Conservation (phyloP, 1,284 basidiomycete species). For the Papiliotrema terrestris region DNA sequence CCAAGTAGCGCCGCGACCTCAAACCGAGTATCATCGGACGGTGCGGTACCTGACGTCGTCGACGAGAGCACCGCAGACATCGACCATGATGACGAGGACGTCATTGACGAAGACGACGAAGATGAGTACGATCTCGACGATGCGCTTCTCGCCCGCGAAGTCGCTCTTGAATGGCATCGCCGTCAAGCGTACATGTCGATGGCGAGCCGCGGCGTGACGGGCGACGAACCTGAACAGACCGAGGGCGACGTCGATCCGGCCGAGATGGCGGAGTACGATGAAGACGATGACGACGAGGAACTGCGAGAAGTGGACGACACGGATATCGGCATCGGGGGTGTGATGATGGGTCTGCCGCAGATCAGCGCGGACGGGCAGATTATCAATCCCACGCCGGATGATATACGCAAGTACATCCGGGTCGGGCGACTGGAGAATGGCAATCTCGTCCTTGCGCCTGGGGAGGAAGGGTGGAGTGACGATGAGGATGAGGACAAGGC, state of each 20-base stretch:
- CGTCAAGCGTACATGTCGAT: constrained; percentile 25
- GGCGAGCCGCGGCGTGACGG: background rate
- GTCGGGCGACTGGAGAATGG: constrained; percentile 47
- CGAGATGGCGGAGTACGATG: background rate
- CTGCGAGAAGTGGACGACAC: constrained; percentile 2
- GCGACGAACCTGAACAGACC: constrained; percentile 21
- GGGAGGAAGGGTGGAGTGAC: constrained; percentile 28
- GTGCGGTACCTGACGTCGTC: background rate
- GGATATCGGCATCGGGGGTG: constrained; percentile 13
- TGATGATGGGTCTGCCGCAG: constrained; percentile 38
- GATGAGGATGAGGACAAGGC: constrained; percentile 26
- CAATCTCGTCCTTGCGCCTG: constrained; percentile 44
- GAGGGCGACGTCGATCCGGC: constrained; percentile 4
- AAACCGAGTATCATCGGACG: background rate
- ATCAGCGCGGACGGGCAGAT: constrained; percentile 22
- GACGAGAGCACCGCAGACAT: background rate
- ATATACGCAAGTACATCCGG: constrained; percentile 38
- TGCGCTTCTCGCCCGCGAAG: constrained; percentile 39
- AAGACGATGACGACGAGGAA: constrained; percentile 7
- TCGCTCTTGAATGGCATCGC: constrained; percentile 42
- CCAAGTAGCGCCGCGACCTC: background rate
- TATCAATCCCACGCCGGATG: constrained; percentile 41
- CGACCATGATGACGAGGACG: constrained; percentile 20
- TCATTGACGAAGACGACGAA: constrained; percentile 27
- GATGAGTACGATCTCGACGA: constrained; percentile 46